Base-by-base conservation (phyloP, 2,329 filamentous ascomycete genomes). In the Chaetomium sp. region DNA sequence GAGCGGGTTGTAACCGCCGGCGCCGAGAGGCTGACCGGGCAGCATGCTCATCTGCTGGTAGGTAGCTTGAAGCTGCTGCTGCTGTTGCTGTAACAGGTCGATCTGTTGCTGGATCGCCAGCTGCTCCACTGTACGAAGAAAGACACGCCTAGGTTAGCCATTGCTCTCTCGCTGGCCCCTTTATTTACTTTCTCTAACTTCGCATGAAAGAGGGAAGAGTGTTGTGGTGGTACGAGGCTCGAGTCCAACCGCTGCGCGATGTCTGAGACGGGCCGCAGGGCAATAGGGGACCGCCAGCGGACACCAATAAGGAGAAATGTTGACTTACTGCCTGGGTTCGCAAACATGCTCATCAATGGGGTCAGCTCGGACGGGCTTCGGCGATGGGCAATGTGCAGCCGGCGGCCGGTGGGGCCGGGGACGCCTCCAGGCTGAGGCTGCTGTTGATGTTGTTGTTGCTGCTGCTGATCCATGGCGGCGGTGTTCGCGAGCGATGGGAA, bases 21-120 rank as follows among this genome's bases (percentile, higher is more conserved):
- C 82, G 64, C 83, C 84, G 57, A 96, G 78, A 62, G 71, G 65
- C 75, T 96, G 92, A 52, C 89, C 87, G 64, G 88, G 87, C 67
- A 97, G 86, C 81, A 97, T 91, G 71, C 90, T 90, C 88, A 96
- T 91, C 72, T 97, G 92, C 75, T 96, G 91, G 69, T 96, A 91
- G 62, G 90, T 94, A 66, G 90, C 90, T 74, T 95, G 89, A 69
- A 97, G 95, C 71, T 96, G 91, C 73, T 97, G 91, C 72, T 97
- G 94, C 72, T 97, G 94, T 72, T 96, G 91, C 77, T 97, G 92
- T 68, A 97, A 81, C 70, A 95, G 82, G 75, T 97, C 92, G 69
- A 97, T 96, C 76, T 97, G 92, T 78, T 96, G 92, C 76, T 96
- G 91, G 71, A 97, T 91, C 70, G 90, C 90, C 70, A 96, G 84